Evolutionary conservation across 2,329 filamentous ascomycete genomes (phyloP), one percentile per base, ranked within the genome.

Genomic region (Alternaria panax): DNA sequence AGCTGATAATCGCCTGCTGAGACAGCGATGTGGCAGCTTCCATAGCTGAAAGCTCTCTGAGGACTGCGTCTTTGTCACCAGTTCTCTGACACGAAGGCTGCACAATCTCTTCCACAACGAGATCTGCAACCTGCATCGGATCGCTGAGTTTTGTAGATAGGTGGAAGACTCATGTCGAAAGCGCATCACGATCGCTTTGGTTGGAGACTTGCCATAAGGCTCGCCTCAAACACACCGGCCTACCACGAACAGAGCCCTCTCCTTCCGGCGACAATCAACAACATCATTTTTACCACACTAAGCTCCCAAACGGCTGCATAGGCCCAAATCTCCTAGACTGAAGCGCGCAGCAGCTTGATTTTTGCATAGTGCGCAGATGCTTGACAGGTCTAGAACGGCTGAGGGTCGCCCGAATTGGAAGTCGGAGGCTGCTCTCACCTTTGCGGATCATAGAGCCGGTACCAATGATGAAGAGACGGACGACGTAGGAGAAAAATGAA

Each of bases 311-410:
- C 38, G 38, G 51, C 41, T 63, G 57, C 60, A 51, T 63, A 48
- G 57, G 60, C 60, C 51, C 50, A 51, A 42, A 54, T 54, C 57
- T 57, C 51, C 57, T 60, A 56, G 57, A 34, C 52, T 54, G 40
- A 56, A 51, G 43, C 36, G 30, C 36, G 48, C 27, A 54, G 38
- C 28, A 54, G 60, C 55, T 50, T 47, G 38, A 50, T 47, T 52
- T 58, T 51, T 58, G 38, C 48, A 48, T 45, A 40, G 38, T 54
- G 40, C 36, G 56, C 22, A 18, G 36, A 43, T 34, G 51, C 51
- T 54, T 54, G 50, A 54, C 43, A 54, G 30, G 2, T 25, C 45
- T 51, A 59, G 51, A 42, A 48, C 22, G 57, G 61, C 57, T 58
- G 51, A 52, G 54, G 48, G 61, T 63, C 54, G 54, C 54, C 45